Evolutionary conservation across 352 stramenopile genomes (phyloP).

Genomic region (Blastocystis sp.): DNA sequence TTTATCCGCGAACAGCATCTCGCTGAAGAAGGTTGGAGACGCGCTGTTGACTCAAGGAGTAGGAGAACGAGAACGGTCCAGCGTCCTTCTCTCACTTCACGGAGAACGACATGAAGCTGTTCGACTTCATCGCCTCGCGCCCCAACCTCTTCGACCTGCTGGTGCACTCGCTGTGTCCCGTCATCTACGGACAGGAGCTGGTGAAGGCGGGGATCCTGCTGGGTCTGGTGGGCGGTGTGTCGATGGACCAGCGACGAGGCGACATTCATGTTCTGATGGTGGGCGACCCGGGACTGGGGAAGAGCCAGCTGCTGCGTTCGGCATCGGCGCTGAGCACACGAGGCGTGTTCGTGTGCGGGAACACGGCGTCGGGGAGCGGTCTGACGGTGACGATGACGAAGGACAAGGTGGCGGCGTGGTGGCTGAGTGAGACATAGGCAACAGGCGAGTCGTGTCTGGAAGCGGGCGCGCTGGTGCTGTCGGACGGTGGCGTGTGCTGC

Average conservation of each 20-base stretch:
- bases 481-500: conserved; percentile 92
- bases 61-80: conserved; percentile 12
- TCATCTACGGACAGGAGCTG: conserved; percentile 94
- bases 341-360: conserved; percentile 94
- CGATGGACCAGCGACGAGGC: conserved; percentile 75
- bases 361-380: conserved; percentile 91
- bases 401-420: conserved; percentile 87
- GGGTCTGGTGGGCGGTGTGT: conserved; percentile 89
- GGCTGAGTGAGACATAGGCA: conserved; percentile 80
- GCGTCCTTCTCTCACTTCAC: conserved; percentile 80
- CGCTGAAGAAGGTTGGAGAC: conserved; percentile 77
- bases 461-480: conserved; percentile 81
- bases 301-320: conserved; percentile 83
- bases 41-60: not conserved
- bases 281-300: conserved; percentile 86
- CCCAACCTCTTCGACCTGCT: conserved; percentile 88
- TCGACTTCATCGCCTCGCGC: conserved; percentile 86
- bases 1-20: conserved; percentile 81
- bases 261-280: conserved; percentile 95
- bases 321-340: conserved; percentile 82
- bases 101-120: conserved; percentile 87
- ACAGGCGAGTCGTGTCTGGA: conserved; percentile 76
- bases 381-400: conserved; percentile 94
- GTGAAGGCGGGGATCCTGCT: conserved; percentile 95
- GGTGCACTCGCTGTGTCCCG: conserved; percentile 90